Conservation (phyloP, 2,329 filamentous ascomycete species). For the Microcyclosporella mali region DNA sequence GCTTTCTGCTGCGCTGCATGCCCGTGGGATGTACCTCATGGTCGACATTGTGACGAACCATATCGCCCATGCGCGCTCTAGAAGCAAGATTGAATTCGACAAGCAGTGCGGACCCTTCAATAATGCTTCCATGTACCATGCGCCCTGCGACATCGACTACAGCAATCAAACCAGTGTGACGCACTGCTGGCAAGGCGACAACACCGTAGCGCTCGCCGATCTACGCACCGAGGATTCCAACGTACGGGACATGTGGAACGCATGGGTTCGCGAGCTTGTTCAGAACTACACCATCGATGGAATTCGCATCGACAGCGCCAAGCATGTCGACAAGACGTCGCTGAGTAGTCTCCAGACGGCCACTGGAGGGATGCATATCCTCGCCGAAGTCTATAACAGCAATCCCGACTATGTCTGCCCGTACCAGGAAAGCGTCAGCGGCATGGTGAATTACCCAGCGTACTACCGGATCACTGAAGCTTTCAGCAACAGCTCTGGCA, state of each 20-base stretch:
- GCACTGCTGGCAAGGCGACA: conserved; percentile 48
- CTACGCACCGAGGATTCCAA: conserved; percentile 47
- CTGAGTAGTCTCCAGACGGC: conserved; percentile 29
- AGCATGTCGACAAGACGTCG: conserved; percentile 37
- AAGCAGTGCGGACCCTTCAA: conserved; percentile 35
- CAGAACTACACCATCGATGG: conserved; percentile 53
- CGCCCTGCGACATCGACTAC: conserved; percentile 51
- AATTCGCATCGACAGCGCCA: conserved; percentile 43
- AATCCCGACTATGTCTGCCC: conserved; percentile 31
- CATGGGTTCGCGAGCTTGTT: conserved; percentile 54
- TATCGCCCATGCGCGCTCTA: conserved; percentile 29
- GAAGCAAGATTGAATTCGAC: conserved; percentile 14
- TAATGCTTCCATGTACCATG: conserved; percentile 40
- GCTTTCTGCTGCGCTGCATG: conserved; percentile 31
- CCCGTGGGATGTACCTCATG: conserved; percentile 36
- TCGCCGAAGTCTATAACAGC: conserved; percentile 39
- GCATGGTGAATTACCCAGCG: conserved; percentile 41
- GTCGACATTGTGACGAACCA: conserved; percentile 35
- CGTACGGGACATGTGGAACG: conserved; percentile 46
- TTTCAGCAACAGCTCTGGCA: conserved; percentile 27
- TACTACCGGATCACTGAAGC: conserved; percentile 31
- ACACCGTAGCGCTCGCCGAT: conserved; percentile 52
- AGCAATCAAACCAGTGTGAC: conserved; percentile 33
- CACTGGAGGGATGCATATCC: conserved; percentile 28
- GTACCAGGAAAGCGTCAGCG: conserved; percentile 35